These are phyloP conservation scores for Prunus salicina DNA, from an alignment of 306 rosid genomes.

Conservation along the genomic window DNA sequence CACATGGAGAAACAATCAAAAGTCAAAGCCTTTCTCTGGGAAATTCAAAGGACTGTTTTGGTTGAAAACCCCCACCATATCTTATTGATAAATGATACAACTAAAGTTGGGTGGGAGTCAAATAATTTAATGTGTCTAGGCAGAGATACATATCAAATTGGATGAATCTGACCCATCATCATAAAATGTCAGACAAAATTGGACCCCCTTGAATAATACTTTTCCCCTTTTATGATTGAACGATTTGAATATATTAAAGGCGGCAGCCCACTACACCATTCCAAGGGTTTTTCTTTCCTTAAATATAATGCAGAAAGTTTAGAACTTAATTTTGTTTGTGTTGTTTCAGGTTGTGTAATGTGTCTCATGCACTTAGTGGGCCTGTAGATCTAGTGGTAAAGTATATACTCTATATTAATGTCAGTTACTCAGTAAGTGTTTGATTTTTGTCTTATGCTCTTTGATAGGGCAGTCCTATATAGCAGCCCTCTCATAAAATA, in stretches of 20 bases:
- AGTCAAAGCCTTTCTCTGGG: background rate
- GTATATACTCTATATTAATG: no score
- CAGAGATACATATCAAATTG: background rate
- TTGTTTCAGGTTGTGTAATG: background rate
- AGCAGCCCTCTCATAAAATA: no score
- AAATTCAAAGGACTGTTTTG: background rate
- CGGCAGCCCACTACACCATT: background rate
- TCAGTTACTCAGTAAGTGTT: no score
- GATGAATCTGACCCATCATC: background rate
- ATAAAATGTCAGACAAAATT: background rate
- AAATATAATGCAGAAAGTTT: background rate
- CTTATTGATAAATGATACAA: background rate
- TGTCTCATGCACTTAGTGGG: background rate
- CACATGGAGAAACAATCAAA: background rate
- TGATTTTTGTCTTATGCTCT: no score
- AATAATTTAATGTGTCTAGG: background rate
- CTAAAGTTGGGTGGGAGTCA: background rate
- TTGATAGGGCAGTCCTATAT: no score
- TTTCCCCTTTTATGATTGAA: background rate
- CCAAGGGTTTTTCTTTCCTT: no score
- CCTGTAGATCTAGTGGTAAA: no score
- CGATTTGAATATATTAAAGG: background rate
- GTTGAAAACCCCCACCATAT: background rate
- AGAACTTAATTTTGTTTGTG: background rate
- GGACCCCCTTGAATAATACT: background rate